phyloP scores from a whole-genome alignment of 257 asterid species.

The Solanum piurae region DNA sequence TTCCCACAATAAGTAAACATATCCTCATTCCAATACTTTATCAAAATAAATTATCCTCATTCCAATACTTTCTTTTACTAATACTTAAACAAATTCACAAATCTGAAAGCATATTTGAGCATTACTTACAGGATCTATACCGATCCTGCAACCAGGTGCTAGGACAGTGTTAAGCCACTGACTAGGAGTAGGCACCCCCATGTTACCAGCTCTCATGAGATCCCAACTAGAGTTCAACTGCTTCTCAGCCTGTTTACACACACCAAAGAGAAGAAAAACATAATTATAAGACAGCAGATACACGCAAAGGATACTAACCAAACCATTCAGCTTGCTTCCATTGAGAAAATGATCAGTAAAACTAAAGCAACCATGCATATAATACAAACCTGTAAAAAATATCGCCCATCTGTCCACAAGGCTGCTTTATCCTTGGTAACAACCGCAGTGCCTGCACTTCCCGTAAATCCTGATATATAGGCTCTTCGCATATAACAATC shows the following conservation, averaged over 20 bases:
- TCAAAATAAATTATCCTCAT: neutral
- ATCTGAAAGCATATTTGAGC: constrained; percentile 9
- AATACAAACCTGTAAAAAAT: constrained; percentile 76
- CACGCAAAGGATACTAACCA: neutral
- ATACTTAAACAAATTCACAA: neutral
- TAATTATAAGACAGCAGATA: neutral
- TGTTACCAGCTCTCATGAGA: constrained; percentile 86
- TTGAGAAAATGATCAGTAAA: neutral
- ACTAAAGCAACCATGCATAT: neutral
- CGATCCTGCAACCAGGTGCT: constrained; percentile 84
- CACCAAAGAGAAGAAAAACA: neutral
- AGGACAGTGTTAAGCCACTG: constrained; percentile 84
- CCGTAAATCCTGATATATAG: constrained; percentile 88
- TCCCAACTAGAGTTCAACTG: constrained; percentile 78
- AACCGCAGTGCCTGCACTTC: constrained; percentile 97
- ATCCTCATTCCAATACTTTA: neutral
- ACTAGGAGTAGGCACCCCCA: constrained; percentile 73
- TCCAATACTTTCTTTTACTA: neutral
- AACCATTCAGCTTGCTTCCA: neutral
- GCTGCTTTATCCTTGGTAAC: constrained; percentile 96
- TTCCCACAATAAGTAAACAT: neutral
- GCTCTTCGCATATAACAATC: constrained; percentile 89
- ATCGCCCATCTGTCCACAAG: constrained; percentile 96
- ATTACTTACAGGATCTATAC: constrained; percentile 94
- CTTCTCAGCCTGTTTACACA: constrained; percentile 65